Percentiles rank a stretch among this genome's conserved stretches.
Evolutionary conservation across 352 stramenopile genomes (phyloP).

Genomic region (Pythium aquatile): DNA sequence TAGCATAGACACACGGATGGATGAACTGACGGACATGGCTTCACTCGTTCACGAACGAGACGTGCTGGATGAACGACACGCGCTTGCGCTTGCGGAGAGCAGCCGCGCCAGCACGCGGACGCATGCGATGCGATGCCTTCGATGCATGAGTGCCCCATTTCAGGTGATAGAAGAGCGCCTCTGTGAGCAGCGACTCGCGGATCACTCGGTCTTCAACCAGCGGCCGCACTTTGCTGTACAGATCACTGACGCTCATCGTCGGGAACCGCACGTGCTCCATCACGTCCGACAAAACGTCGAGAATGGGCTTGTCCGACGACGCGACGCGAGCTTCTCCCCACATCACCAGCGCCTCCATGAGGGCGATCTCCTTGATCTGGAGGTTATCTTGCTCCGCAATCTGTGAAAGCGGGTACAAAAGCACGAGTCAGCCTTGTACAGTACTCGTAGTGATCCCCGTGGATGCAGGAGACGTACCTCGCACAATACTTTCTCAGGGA

Average conservation of each 20-base stretch:
- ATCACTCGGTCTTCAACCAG: conserved; percentile 69
- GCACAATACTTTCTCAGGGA: conserved; percentile 81
- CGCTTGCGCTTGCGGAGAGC: conserved; percentile 81
- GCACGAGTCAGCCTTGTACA: too few relatives aligned
- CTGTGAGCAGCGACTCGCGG: conserved; percentile 64
- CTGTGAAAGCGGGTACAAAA: conserved; percentile 13
- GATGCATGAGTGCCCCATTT: conserved; percentile 79
- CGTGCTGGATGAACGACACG: conserved; percentile 86
- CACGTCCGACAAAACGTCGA: conserved; percentile 63
- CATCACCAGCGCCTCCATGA: conserved; percentile 78
- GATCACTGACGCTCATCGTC: conserved; percentile 84
- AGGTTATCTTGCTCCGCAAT: conserved; percentile 80
- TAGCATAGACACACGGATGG: not conserved
- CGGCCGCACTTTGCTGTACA: conserved; percentile 83
- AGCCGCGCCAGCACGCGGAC: conserved; percentile 56
- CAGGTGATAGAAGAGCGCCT: conserved; percentile 84
- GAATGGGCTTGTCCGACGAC: conserved; percentile 38
- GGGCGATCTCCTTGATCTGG: conserved; percentile 76
- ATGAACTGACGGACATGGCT: not conserved
- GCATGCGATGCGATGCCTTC: conserved; percentile 56
- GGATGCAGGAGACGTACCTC: conserved; percentile 34
- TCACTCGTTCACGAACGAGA: conserved; percentile 63
- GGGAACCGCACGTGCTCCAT: conserved; percentile 85
- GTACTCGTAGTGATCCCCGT: too few relatives aligned
- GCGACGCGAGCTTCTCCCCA: conserved; percentile 74